Evolutionary conservation across 2,329 filamentous ascomycete genomes (phyloP).

Genomic region (Chaetomiaceae sp.): DNA sequence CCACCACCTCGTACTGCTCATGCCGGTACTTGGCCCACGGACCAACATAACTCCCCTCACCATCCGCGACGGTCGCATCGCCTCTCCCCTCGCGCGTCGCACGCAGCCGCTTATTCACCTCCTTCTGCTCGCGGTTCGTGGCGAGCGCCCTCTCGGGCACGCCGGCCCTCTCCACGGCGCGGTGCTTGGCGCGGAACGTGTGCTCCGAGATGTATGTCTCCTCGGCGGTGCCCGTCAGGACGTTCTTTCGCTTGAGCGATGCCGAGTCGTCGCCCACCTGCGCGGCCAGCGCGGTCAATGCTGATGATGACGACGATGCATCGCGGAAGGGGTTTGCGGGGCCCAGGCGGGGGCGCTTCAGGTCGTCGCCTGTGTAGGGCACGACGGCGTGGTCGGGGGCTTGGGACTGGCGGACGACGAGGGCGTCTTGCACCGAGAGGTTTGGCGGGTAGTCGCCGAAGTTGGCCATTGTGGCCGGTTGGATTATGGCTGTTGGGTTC

Average conservation of each 20-base stretch:
- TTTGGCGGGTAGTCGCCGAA: conserved; percentile 62
- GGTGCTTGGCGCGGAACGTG: conserved; percentile 82
- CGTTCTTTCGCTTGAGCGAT: conserved; percentile 69
- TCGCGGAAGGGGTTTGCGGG: conserved; percentile 73
- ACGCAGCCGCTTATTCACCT: conserved; percentile 61
- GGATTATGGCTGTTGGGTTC: background rate
- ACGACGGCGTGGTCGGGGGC: conserved; percentile 56
- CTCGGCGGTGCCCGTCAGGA: conserved; percentile 79
- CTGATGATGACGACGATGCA: conserved; percentile 34
- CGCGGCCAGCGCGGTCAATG: background rate
- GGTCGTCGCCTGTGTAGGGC: conserved; percentile 65
- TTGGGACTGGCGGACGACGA: conserved; percentile 53
- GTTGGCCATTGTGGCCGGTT: conserved; percentile 45
- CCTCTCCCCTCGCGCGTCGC: conserved; percentile 82
- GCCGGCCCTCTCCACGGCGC: conserved; percentile 68
- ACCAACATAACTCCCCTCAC: conserved; percentile 82
- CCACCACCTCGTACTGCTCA: conserved; percentile 68
- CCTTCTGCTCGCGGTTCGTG: conserved; percentile 58
- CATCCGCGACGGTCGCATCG: conserved; percentile 76
- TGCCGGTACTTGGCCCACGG: conserved; percentile 86
- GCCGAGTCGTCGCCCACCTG: conserved; percentile 25
- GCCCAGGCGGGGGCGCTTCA: conserved; percentile 61
- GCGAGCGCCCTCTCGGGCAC: conserved; percentile 47
- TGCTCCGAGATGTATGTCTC: conserved; percentile 88
- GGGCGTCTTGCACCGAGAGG: conserved; percentile 59